Base-by-base conservation (phyloP, 805 yeast genomes). In the Candida glaebosa region DNA sequence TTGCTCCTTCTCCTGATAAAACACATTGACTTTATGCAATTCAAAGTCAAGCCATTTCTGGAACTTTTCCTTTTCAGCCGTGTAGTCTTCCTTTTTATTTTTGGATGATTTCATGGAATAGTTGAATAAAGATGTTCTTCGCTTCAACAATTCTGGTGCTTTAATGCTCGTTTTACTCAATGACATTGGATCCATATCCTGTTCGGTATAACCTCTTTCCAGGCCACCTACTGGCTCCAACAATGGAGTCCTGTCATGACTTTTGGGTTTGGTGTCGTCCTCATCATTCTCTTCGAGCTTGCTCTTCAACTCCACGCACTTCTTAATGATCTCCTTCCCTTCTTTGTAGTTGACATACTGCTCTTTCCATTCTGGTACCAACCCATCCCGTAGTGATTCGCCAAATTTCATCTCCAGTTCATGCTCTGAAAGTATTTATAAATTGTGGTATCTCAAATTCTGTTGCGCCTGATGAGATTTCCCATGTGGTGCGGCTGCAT, bases 281-380 rank as follows among this genome's bases (percentile, higher is more conserved):
- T 34, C 37, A 9, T 40, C 41, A 15, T 15, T 9, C n/a, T 9
- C 30, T 6, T 14, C 38, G 31, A 28, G 42, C 19, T 34, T 22
- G 7, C 39, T 39, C 34, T 41, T 35, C 19, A 31, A 35, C 9
- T 46, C 49, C 25, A 46, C 46, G 12, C 70, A 53, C 40, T 63
- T 63, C 45, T 74, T 73, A 41, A 80, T 73, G 31, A 70, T 56
- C 55, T 76, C 74, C 54, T 80, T 80, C 32, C 85, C 84, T 8
- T 52, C 57, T 50, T 81, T 80, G 57, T 84, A 84, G 54, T 87
- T 84, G 25, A 90, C 71, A 56, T 90, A 90, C 54, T 82, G 81
- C 40, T 79, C 82, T 54, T 79, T 81, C 97, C 97, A 90, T 54
- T 85, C 95, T 3, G 96, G 96, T 42, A 85, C 84, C 28, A 80